These are phyloP conservation scores for Fusarium scirpi DNA, from an alignment of 2,329 filamentous ascomycete species.

Conservation along the genomic window DNA sequence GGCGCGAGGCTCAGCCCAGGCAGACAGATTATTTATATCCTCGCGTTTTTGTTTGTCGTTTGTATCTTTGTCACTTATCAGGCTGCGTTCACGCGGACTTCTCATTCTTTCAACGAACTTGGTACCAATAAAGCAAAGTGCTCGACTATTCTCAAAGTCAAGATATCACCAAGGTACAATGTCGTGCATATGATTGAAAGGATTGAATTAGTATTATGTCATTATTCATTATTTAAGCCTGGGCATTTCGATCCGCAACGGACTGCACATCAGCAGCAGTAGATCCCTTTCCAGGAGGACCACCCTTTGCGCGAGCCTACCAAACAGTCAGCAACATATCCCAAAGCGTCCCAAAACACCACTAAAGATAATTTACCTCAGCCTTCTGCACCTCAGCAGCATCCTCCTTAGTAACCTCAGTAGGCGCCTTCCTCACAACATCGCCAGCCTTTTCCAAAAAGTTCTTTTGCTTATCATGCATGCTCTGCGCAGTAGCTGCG, in stretches of 20 bases:
- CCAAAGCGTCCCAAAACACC: accelerated
- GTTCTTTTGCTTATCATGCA: constrained; percentile 26
- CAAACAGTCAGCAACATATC: background rate
- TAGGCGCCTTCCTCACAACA: constrained; percentile 13
- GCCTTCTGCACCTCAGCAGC: constrained; percentile 29
- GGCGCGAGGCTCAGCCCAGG: background rate
- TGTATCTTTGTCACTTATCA: background rate
- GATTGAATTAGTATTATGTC: background rate
- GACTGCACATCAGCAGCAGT: constrained; percentile 24
- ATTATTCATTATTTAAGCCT: background rate
- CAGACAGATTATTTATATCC: too few relatives aligned
- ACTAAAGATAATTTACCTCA: constrained; percentile 5
- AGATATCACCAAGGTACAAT: too few relatives aligned
- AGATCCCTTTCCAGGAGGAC: constrained; percentile 22
- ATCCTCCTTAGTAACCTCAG: constrained; percentile 25
- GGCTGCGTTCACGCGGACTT: background rate
- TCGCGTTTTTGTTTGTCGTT: background rate
- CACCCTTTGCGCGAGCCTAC: constrained; percentile 17
- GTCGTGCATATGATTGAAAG: background rate
- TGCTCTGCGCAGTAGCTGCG: constrained; percentile 28
- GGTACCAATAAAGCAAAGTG: background rate
- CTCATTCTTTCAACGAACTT: background rate
- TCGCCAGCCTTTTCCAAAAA: constrained; percentile 29
- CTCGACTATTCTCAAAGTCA: background rate
- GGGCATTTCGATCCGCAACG: constrained; percentile 18